A percentile compares a stretch with the other conserved stretches of the same genome.
These are phyloP conservation scores for Tilletia caries DNA, from an alignment of 1,284 basidiomycete species.

Conservation along the genomic window DNA sequence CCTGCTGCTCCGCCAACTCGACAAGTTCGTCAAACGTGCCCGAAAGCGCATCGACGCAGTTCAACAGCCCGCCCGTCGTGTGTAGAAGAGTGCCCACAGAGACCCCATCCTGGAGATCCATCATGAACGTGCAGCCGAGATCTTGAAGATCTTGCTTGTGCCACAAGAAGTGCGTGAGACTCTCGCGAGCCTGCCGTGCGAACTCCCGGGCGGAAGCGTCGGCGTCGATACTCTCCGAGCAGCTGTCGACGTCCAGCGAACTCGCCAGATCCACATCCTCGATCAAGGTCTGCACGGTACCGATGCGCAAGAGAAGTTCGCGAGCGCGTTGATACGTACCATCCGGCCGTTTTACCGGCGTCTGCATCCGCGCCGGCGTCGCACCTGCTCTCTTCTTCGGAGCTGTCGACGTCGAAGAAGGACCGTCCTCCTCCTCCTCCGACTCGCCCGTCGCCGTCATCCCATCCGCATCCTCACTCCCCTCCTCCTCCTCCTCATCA, in stretches of 20 bases:
- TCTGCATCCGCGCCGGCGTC: too few species aligned
- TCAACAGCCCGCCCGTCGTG: neutral
- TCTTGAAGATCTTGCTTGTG: slow-evolving; percentile 43
- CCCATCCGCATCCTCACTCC: neutral
- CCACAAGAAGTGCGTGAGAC: slow-evolving; percentile 27
- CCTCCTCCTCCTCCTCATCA: neutral
- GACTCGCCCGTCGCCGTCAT: neutral
- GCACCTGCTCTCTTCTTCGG: too few species aligned
- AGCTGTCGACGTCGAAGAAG: neutral
- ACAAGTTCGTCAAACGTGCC: slow-evolving; percentile 24
- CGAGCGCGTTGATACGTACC: neutral
- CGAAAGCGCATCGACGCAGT: slow-evolving; percentile 16
- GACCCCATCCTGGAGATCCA: slow-evolving; percentile 29
- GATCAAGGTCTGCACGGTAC: slow-evolving; percentile 24
- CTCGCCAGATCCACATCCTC: slow-evolving; percentile 43
- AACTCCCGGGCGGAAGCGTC: slow-evolving; percentile 19
- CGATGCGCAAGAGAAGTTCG: slow-evolving; percentile 21
- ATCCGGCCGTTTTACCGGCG: neutral
- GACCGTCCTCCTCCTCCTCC: neutral
- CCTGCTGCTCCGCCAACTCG: slow-evolving; percentile 35
- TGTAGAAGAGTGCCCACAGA: slow-evolving; percentile 8
- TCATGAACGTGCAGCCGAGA: slow-evolving; percentile 24
- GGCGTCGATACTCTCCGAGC: slow-evolving; percentile 20
- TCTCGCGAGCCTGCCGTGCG: slow-evolving; percentile 21
- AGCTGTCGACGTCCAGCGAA: slow-evolving; percentile 39